Base-by-base conservation (phyloP, 805 yeast genomes). In the Candida maltosa region DNA sequence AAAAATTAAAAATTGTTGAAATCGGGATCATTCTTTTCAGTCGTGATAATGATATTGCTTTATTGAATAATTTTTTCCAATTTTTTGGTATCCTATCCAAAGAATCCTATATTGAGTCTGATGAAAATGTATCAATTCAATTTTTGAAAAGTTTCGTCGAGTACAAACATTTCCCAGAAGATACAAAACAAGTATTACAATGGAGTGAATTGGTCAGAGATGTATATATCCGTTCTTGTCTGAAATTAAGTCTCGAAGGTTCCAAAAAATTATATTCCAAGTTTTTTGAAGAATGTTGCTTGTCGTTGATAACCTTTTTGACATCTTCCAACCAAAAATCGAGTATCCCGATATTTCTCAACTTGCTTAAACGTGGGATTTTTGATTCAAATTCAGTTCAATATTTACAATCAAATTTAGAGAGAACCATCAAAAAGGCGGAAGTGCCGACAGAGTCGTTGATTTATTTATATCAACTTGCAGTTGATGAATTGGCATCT, bases 1-100 rank as follows among this genome's bases (percentile, higher is more conserved):
- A 67, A 69, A 33, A 20, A n/a, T 29, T 39, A 22, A 64, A 60
- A 28, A 49, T 68, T 34, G 60, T 66, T 7, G 75, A 72, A 6
- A 46, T 63, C 1, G 35, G 66, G 1, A 29, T 39, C 10, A 8
- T 11, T 3, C 29, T 42, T 11, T 31, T 45, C 14, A 31, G 39
- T 6, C 32, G 34, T 11, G 34, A 38, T 6, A 19, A 31, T 7
- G 33, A 24, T 26, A 24, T 20, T 4, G 36, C 35, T 9, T 42
- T 57, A 15, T 39, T 56, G 27, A 15, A 24, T 8, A 37, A 36
- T 15, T 41, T 63, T 34, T 40, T 60, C 34, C 31, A 46, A 2
- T 35, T 39, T 3, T 36, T 52, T 11, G 39, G 69, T 4, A 37
- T 46, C 14, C 31, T 32, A 12, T 27, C 18, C 8, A 15, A 41